These are phyloP conservation scores for Entelexis sorbosivorans DNA, from an alignment of 1,139 yeast genomes.

Conservation along the genomic window DNA sequence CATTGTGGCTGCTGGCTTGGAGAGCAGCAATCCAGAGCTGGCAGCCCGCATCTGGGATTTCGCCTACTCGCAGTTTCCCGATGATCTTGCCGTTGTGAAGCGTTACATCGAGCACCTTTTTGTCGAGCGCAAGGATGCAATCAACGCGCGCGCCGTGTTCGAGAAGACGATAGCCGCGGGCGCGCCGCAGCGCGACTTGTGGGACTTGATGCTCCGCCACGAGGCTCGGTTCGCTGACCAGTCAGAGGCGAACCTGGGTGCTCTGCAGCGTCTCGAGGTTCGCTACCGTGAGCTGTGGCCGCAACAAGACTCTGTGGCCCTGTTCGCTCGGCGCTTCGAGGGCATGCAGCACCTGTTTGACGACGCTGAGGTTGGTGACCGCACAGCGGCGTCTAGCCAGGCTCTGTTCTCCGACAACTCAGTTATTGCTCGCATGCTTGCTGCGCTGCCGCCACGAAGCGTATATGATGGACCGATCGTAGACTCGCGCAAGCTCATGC, in stretches of 20 bases:
- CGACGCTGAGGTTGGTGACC: background rate
- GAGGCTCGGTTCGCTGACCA: constrained; percentile 45
- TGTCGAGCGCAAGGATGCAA: constrained; percentile 53
- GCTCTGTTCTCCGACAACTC: background rate
- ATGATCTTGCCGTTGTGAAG: constrained; percentile 47
- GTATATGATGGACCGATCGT: constrained; percentile 23
- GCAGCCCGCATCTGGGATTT: constrained; percentile 72
- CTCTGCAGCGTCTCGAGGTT: constrained; percentile 53
- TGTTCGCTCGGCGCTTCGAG: constrained; percentile 32
- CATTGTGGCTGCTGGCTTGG: constrained; percentile 75
- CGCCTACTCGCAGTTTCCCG: constrained; percentile 52
- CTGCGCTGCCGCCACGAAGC: constrained; percentile 19
- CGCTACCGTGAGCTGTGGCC: constrained; percentile 42
- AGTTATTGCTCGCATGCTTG: constrained; percentile 5
- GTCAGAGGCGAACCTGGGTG: constrained; percentile 50
- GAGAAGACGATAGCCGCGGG: constrained; percentile 45
- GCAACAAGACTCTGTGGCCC: constrained; percentile 35
- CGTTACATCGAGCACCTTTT: constrained; percentile 67
- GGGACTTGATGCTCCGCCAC: constrained; percentile 37
- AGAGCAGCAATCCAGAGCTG: constrained; percentile 52
- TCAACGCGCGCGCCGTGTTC: constrained; percentile 71
- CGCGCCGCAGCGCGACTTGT: constrained; percentile 25
- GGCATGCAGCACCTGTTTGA: background rate
- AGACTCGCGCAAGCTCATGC: constrained; percentile 15
- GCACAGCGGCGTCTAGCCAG: background rate